Conservation (phyloP, 2,329 filamentous ascomycete genomes). For the Trichoderma brevicompactum region DNA sequence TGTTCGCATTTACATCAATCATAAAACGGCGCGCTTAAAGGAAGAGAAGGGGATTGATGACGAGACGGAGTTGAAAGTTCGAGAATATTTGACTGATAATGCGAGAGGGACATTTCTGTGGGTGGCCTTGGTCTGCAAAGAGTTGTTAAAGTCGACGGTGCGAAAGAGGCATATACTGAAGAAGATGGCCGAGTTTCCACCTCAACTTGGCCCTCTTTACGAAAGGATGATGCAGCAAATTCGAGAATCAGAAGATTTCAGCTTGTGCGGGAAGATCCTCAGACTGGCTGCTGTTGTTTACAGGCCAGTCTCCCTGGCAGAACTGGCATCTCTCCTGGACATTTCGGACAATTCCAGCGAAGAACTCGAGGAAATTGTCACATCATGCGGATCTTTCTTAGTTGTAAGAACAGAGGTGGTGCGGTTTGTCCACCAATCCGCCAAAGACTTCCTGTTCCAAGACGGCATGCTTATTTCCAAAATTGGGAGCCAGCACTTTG, state of each 20-base stretch:
- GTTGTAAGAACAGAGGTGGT: slow-evolving; percentile 40
- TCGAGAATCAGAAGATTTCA: slow-evolving; percentile 34
- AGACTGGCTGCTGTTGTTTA: slow-evolving; percentile 37
- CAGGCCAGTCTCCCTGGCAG: slow-evolving; percentile 43
- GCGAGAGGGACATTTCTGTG: slow-evolving; percentile 43
- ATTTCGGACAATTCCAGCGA: background rate
- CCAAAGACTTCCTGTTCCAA: slow-evolving; percentile 47
- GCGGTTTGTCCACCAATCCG: slow-evolving; percentile 50
- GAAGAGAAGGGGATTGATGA: slow-evolving; percentile 26
- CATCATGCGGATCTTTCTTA: slow-evolving; percentile 47
- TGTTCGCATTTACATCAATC: slow-evolving; percentile 44
- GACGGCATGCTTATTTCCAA: slow-evolving; percentile 35
- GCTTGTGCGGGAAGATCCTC: slow-evolving; percentile 44
- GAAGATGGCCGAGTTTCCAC: slow-evolving; percentile 38
- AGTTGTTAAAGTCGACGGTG: slow-evolving; percentile 28
- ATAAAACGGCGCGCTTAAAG: slow-evolving; percentile 40
- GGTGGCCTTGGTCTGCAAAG: slow-evolving; percentile 33
- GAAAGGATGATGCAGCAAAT: slow-evolving; percentile 45
- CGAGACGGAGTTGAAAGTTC: slow-evolving; percentile 16
- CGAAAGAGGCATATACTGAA: slow-evolving; percentile 30
- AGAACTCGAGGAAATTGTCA: slow-evolving; percentile 17
- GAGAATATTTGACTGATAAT: slow-evolving; percentile 36
- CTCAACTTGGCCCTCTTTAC: slow-evolving; percentile 45
- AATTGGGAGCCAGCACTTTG: background rate
- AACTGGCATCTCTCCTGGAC: slow-evolving; percentile 32